Base-by-base conservation (phyloP, 805 yeast genomes). In the Isabelozyma rhagii region DNA sequence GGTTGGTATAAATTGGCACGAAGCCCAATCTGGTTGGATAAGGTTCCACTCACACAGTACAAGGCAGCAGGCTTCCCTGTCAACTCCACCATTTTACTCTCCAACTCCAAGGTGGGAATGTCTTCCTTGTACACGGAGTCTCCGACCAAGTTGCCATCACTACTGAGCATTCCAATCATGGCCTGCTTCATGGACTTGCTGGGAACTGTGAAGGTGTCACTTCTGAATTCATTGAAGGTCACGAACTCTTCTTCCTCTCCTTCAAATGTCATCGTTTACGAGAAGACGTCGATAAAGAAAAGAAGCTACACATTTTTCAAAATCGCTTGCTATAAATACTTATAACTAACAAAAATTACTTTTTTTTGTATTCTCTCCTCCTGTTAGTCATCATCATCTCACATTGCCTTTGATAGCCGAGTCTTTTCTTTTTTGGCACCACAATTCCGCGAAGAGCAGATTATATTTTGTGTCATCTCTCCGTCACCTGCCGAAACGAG, bases 181-280 rank as follows among this genome's bases (percentile, higher is more conserved):
- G 79, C 75, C n/a, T 58, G 52, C 15, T 87, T 63, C 93, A 91
- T 89, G 40, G 80, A 74, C 34, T 73, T 71, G 0, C 96, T 82
- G 18, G 97, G 97, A 10, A 88, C 87, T 3, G 97, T 91, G 78
- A 90, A 89, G 1, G 97, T 92, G 66, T 92, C 98, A 59, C 93
- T 69, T 43, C 77, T 62, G 56, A 72, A 73, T 50, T 73, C 78
- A 51, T 71, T 71, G 48, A 62, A 68, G 14, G 78, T 68, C 40
- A 51, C 21, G n/a, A 43, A 58, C 29, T 10, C 15, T 41, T 41
- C 44, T 27, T 43, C 45, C 21, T 27, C 38, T 18, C 47, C 48
- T 44, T 51, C 54, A 14, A 48, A 41, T 9, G 42, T 31, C 48
- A 48, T 48, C n/a, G 9, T 15, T 39, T 39, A 39, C 14, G 41